phyloP scores from a whole-genome alignment of 306 rosid genomes.

The Pachyrhizus erosus region DNA sequence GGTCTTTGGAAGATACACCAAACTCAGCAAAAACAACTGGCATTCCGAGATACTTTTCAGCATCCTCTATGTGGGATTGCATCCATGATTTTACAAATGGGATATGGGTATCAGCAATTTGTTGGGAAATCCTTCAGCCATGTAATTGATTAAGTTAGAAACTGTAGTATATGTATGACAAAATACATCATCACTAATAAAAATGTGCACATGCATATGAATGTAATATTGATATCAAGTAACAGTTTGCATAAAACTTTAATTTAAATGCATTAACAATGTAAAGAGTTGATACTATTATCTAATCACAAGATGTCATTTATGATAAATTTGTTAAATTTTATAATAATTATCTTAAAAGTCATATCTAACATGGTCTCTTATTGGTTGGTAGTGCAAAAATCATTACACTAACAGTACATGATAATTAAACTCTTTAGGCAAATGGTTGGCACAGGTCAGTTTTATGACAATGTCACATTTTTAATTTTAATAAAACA shows the following conservation, averaged over 20 bases:
- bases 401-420: background rate
- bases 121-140: conserved; percentile 55
- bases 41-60: conserved; percentile 83
- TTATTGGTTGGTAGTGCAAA: background rate
- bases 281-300: background rate
- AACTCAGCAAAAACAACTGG: conserved; percentile 86
- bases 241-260: background rate
- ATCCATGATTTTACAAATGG: conserved; percentile 85
- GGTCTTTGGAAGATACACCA: conserved; percentile 82
- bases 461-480: background rate
- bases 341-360: background rate
- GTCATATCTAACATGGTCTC: background rate
- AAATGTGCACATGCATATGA: conserved; percentile 5
- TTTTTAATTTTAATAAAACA: background rate
- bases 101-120: conserved; percentile 72
- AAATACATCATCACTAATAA: background rate
- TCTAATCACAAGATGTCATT: background rate
- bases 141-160: conserved; percentile 36
- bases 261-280: background rate
- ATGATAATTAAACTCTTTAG: background rate
- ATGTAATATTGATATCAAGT: background rate
- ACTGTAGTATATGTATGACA: background rate
- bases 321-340: background rate
- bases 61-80: conserved; percentile 92
- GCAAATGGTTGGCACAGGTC: background rate